Base-by-base conservation (phyloP, 352 stramenopile genomes). In the Phytopythium litorale region DNA sequence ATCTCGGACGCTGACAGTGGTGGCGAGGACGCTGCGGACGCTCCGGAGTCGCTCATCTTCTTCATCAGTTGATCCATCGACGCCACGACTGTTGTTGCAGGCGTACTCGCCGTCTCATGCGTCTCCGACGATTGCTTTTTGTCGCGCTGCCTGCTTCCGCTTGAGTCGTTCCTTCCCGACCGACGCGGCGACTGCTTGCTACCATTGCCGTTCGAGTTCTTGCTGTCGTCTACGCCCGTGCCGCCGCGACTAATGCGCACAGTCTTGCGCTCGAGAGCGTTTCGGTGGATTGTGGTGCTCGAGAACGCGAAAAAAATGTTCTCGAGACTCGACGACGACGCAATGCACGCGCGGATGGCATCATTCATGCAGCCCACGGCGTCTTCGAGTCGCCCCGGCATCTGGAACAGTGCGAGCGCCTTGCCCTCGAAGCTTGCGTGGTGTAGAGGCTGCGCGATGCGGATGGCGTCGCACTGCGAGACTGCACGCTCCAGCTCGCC, bases 241-340 rank as follows among this genome's bases (percentile, higher is more conserved):
- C 62, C 69, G 28, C 65, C 66, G 30, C 69, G 65, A 42, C 63
- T 65, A 28, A 75, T 56, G 38, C 40, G 55, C 46, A 81, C 43
- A 6, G 75, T 86, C 68, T 80, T 85, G 13, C 79, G 69, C 43
- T 90, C 77, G 12, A 90, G 58, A 9, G 78, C 68, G 21, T 90
- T 81, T 30, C 81, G 72, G 38, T 77, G 77, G 60, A 88, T 84
- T 5, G 64, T 71, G 19, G 66, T 62, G 56, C 68, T 73, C 4
- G 73, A 66, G 43, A 89, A 91, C 23, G 81, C 81, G 57, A 86
- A 88, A 53, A 89, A 91, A 25, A 74, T 82, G 53, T 86, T 89
- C 54, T 72, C 71, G 19, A 91, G 64, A 19, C 68, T 79, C 9
- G 79, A 75, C 0, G 79, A 91, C 1, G 79, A 84, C 12, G 72